Percentiles rank a stretch among this genome's conserved stretches.
phyloP scores from a whole-genome alignment of 371 early-diverging fungal genomes.

The Chytridiales sp. region DNA sequence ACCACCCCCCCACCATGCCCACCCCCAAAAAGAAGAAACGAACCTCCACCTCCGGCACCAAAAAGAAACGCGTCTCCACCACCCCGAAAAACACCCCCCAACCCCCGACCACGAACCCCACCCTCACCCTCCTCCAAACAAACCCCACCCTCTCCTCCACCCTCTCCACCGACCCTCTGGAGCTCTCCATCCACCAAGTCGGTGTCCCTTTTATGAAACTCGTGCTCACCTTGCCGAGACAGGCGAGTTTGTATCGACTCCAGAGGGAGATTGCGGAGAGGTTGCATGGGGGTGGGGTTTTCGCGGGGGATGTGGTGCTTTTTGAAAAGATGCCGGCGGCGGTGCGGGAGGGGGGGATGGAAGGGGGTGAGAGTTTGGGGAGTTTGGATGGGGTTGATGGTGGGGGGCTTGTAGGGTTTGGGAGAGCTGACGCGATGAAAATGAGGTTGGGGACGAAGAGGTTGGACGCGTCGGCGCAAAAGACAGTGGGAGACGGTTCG shows the following conservation, averaged over 20 bases:
- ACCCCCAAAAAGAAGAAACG: no score
- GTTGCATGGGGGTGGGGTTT: slow-evolving; percentile 25
- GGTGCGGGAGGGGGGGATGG: background rate
- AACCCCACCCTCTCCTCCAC: slow-evolving; percentile 13
- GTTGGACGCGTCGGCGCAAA: background rate
- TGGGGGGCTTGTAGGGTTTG: background rate
- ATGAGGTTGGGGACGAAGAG: background rate
- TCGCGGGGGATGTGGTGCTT: slow-evolving; percentile 21
- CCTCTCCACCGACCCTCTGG: no score
- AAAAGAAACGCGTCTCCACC: background rate
- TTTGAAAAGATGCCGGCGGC: slow-evolving; percentile 5
- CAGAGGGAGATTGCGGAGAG: slow-evolving; percentile 30
- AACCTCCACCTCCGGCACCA: no score
- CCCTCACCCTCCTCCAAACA: slow-evolving; percentile 14
- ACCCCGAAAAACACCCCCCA: slow-evolving; percentile 5
- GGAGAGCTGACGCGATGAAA: background rate
- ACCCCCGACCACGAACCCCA: slow-evolving; percentile 9
- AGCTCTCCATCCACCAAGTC: slow-evolving; percentile 28
- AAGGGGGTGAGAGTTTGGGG: background rate
- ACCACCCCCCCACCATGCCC: no score
- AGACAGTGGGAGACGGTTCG: no score
- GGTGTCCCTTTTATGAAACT: slow-evolving; percentile 24
- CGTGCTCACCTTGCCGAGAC: slow-evolving; percentile 29
- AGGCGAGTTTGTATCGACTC: slow-evolving; percentile 24
- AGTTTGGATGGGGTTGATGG: background rate